Evolutionary conservation across 345 rosid genomes (phyloP).

Genomic region (Bruguiera parviflora): DNA sequence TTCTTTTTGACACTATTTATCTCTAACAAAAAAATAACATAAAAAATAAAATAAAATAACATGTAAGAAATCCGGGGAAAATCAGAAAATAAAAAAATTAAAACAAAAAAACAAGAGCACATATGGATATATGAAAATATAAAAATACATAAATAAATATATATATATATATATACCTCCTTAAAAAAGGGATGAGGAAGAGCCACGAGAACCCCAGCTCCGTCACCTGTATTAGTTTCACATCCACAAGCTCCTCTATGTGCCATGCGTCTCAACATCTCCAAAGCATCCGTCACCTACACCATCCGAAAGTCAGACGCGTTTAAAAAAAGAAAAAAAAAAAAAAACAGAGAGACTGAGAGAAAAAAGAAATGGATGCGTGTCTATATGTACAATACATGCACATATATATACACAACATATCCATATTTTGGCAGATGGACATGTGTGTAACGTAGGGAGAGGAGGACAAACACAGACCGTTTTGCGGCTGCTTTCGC

Average conservation of each 20-base stretch:
- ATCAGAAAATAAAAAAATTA: too few relatives aligned
- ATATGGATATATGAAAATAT: not conserved
- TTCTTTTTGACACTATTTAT: too few relatives aligned
- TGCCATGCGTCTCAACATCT: constrained; percentile 90
- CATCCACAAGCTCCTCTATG: constrained; percentile 99
- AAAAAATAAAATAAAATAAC: too few relatives aligned
- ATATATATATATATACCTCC: constrained; percentile 35
- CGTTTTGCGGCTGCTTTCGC: constrained; percentile 85
- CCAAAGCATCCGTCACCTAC: constrained; percentile 86
- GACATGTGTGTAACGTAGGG: not conserved
- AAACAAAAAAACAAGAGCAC: not conserved
- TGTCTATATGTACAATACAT: not conserved
- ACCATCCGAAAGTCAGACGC: not conserved
- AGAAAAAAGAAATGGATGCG: too few relatives aligned
- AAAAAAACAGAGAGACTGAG: constrained; percentile 7
- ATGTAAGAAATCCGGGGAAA: too few relatives aligned
- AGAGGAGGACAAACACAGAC: constrained; percentile 22
- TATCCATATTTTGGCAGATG: not conserved
- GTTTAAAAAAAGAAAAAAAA: not conserved
- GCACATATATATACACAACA: not conserved
- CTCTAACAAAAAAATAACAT: too few relatives aligned
- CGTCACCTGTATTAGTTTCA: constrained; percentile 95
- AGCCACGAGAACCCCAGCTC: constrained; percentile 94
- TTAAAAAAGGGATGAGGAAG: constrained; percentile 78
- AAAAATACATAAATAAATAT: too few relatives aligned